phyloP scores from a whole-genome alignment of 2,329 filamentous ascomycete species.

The Scopulariopsis brevicaulis region DNA sequence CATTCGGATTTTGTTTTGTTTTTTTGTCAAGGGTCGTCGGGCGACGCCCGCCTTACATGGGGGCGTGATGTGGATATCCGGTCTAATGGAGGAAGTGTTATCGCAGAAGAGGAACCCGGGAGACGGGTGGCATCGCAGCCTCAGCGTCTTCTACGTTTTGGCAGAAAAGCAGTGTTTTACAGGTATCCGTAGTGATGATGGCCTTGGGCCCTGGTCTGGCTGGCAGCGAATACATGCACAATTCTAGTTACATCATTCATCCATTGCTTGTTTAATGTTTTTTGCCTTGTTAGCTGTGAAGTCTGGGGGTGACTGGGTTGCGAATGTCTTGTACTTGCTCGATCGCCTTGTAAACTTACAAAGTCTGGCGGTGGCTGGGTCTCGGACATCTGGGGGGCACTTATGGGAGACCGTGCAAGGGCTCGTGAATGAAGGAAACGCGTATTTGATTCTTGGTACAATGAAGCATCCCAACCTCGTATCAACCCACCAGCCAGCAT shows the following conservation, averaged over 20 bases:
- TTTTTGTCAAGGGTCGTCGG: too few species aligned
- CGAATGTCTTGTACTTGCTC: background rate
- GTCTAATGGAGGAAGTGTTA: background rate
- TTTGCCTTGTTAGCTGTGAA: background rate
- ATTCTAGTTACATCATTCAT: background rate
- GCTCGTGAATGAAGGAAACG: background rate
- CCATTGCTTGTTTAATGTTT: background rate
- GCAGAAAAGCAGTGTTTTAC: background rate
- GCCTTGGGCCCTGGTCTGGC: background rate
- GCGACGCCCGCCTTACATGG: background rate
- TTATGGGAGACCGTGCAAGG: background rate
- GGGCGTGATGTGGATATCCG: background rate
- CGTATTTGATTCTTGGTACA: background rate
- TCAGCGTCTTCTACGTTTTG: background rate
- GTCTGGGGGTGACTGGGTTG: background rate
- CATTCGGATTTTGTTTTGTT: background rate
- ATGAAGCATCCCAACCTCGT: background rate
- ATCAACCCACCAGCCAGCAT: background rate
- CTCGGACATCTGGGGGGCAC: background rate
- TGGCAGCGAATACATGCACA: conserved; percentile 2
- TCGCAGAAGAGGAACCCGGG: background rate
- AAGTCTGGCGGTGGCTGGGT: background rate
- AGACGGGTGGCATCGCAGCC: background rate
- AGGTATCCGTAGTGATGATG: background rate
- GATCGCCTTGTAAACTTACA: too few species aligned